Percentiles rank a stretch among this genome's conserved stretches.
These are phyloP conservation scores for Hirschioporus abietinus DNA, from an alignment of 768 basidiomycete genomes.

Conservation along the genomic window DNA sequence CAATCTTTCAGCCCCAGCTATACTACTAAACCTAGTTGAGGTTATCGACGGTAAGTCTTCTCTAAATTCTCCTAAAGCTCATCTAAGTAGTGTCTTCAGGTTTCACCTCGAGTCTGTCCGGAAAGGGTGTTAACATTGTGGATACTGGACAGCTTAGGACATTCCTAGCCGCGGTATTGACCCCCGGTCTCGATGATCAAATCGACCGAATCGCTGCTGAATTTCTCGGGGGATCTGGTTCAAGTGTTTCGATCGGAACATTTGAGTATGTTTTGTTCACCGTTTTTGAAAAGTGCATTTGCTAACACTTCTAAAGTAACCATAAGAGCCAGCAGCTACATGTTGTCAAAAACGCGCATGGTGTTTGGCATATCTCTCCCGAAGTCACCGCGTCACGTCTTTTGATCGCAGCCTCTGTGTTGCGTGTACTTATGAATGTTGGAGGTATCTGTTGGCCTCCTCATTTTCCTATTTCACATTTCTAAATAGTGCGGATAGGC, in stretches of 20 bases:
- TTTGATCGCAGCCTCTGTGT: conserved; percentile 57
- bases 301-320: conserved; percentile 5
- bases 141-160: conserved; percentile 34
- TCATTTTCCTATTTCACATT: neutral
- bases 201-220: conserved; percentile 65
- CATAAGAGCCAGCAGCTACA: conserved; percentile 31
- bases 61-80: neutral
- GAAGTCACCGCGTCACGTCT: conserved; percentile 66
- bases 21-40: conserved; percentile 45
- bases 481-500: conserved; percentile 36
- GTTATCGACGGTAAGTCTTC: conserved; percentile 45
- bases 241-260: conserved; percentile 39
- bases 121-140: neutral
- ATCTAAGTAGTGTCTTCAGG: neutral
- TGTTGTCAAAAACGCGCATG: conserved; percentile 24
- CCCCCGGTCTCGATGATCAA: conserved; percentile 61
- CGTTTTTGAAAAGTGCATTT: neutral
- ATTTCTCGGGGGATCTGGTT: conserved; percentile 44
- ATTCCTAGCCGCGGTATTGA: conserved; percentile 59
- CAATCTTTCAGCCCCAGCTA: conserved; percentile 37
- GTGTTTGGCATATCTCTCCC: conserved; percentile 70
- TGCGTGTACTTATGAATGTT: conserved; percentile 68
- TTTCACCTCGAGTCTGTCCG: neutral
- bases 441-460: conserved; percentile 43
- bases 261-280: conserved; percentile 35